phyloP scores from a whole-genome alignment of 2,329 filamentous ascomycete genomes.

The Fusarium napiforme region DNA sequence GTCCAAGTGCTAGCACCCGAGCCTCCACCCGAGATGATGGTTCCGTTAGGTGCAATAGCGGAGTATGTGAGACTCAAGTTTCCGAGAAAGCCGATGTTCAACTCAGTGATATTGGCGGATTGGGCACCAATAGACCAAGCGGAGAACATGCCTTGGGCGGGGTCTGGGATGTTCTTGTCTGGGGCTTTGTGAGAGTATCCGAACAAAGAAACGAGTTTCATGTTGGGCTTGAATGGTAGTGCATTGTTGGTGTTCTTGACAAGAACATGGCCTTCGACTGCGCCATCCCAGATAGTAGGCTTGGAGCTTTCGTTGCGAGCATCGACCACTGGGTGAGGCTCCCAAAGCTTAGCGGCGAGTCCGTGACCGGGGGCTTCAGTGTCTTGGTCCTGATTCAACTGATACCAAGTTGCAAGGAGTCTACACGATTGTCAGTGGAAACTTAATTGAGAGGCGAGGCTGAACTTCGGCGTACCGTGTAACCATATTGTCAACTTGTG shows the following conservation, averaged over 20 bases:
- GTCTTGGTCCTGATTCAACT: conserved; percentile 10
- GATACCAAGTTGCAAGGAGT: conserved; percentile 9
- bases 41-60: conserved; percentile 1
- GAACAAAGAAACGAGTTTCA: conserved; percentile 12
- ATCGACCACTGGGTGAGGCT: conserved; percentile 1
- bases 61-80: conserved; percentile 4
- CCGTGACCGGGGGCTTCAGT: background rate
- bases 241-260: conserved; percentile 14
- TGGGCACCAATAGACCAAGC: conserved; percentile 3
- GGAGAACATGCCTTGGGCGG: background rate
- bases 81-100: background rate
- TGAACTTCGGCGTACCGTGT: background rate
- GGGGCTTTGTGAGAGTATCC: conserved; percentile 11
- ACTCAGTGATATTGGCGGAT: conserved; percentile 8
- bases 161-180: conserved; percentile 8
- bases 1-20: background rate
- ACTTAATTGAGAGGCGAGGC: accelerated
- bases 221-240: background rate
- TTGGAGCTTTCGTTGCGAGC: conserved; percentile 2
- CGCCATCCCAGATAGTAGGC: background rate
- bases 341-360: background rate
- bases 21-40: conserved; percentile 1
- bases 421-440: background rate
- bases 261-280: conserved; percentile 8
- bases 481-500: conserved; percentile 20